phyloP scores from a whole-genome alignment of 1,284 basidiomycete species.

The Malassezia pachydermatis region DNA sequence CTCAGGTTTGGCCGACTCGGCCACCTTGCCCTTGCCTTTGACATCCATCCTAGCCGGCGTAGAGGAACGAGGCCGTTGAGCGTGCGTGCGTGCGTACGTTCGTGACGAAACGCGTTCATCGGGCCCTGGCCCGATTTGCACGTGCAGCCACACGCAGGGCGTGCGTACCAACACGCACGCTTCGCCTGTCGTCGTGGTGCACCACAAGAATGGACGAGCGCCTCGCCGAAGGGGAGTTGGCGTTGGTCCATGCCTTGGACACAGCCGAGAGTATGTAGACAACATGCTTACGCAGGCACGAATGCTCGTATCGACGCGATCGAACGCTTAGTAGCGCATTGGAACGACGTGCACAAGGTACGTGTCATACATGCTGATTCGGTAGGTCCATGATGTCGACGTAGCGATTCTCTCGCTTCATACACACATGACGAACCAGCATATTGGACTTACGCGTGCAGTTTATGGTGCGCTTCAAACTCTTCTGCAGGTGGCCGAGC shows the following conservation, averaged over 20 bases:
- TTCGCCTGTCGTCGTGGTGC: too few species aligned
- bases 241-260: conserved; percentile 9
- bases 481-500: not conserved
- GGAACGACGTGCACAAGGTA: not conserved
- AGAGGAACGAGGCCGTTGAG: too few species aligned
- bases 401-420: conserved; percentile 3
- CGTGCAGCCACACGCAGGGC: conserved; percentile 3
- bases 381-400: conserved; percentile 11
- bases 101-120: too few species aligned
- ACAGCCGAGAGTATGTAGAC: not conserved
- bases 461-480: conserved; percentile 2
- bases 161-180: not conserved
- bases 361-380: too few species aligned
- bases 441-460: not conserved
- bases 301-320: not conserved
- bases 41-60: conserved; percentile 3
- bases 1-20: not conserved
- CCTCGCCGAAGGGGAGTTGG: too few species aligned
- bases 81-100: too few species aligned
- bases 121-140: conserved; percentile 6
- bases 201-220: too few species aligned
- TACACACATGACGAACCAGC: not conserved
- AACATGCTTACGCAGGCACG: not conserved
- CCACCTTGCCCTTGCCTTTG: conserved; percentile 9
- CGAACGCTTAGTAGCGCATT: not conserved